Conservation (phyloP, 2,329 filamentous ascomycete genomes). For the Penicillium sp. region DNA sequence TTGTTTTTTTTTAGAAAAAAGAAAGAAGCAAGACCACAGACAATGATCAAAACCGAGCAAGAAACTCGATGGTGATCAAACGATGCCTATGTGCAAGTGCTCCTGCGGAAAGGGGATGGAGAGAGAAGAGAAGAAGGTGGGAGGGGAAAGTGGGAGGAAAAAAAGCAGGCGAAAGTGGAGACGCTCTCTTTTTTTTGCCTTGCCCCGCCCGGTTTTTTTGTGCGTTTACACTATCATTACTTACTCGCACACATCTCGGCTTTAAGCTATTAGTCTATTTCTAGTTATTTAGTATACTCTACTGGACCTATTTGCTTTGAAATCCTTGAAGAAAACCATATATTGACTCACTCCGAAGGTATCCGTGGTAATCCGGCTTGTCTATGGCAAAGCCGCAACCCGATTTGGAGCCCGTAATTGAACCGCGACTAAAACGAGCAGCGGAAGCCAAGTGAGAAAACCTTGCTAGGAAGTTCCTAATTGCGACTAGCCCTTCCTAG, state of each 20-base stretch:
- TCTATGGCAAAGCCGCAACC: background rate
- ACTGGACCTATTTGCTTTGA: background rate
- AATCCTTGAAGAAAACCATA: background rate
- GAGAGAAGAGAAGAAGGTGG: conserved; percentile 24
- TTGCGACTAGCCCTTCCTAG: too few relatives aligned
- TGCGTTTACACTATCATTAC: conserved; percentile 17
- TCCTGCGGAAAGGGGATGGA: conserved; percentile 29
- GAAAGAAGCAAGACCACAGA: conserved; percentile 34
- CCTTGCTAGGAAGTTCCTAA: background rate
- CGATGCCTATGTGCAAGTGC: conserved; percentile 38
- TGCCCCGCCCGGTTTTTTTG: conserved; percentile 22
- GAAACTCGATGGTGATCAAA: conserved; percentile 42
- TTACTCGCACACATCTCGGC: background rate
- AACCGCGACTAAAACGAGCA: background rate
- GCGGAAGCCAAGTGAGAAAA: background rate
- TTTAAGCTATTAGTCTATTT: background rate
- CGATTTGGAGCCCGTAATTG: conserved; percentile 1
- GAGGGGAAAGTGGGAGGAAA: conserved; percentile 27
- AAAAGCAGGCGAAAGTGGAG: conserved; percentile 27
- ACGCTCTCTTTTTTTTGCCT: conserved; percentile 23
- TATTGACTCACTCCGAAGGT: conserved; percentile 1
- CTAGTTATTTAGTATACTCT: too few relatives aligned
- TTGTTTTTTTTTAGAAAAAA: conserved; percentile 10
- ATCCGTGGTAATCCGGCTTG: conserved; percentile 10
- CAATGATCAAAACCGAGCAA: conserved; percentile 41